Evolutionary conservation across 345 rosid species (phyloP), one percentile per base, ranked within the genome.

Genomic region (Brassica carinata): DNA sequence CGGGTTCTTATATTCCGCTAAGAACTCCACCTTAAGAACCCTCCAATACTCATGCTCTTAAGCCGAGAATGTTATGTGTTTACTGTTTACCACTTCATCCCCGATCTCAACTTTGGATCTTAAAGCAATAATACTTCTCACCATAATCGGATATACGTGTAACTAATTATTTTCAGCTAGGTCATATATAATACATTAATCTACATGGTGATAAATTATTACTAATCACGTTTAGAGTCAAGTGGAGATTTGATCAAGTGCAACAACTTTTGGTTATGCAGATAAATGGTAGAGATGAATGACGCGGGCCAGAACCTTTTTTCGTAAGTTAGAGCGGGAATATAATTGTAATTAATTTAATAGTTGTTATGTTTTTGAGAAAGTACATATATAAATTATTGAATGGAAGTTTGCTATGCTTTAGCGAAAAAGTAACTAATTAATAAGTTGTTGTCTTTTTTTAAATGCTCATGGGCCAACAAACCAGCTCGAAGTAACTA

Each of bases 31-130:
- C 26, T 23, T 23, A 23, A 23, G 2, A 23, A 23, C 26, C 26
- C 26, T 23, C 26, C 26, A 23, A 23, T 23, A 23, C 1, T 23
- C 26, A 23, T 23, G 26, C 26, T 23, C 2, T 23, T 15, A 63
- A 27, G 45, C n/a, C 43, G 19, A 40, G 8, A 69, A 58, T 38
- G 13, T 40, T 11, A 34, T 51, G 18, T 31, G 23, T 63, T 43
- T 9, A 62, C 43, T 31, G 23, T 63, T 62, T 9, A 62, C 43
- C 15, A 67, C 15, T 4, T 23, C 72, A 75, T 34, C 43, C 27
- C 14, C 29, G 40, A 38, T 23, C 63, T 61, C 4, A 73, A 43
- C 27, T 40, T 73, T 64, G 61, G 70, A 64, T 74, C 31, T 64
- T 74, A 29, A 17, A 64, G 45, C 64, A 74, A 45, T 45, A 74